Percentiles rank a stretch among this genome's conserved stretches.
These are phyloP conservation scores for Phytophthora sp. DNA, from an alignment of 352 stramenopile genomes.

Conservation along the genomic window DNA sequence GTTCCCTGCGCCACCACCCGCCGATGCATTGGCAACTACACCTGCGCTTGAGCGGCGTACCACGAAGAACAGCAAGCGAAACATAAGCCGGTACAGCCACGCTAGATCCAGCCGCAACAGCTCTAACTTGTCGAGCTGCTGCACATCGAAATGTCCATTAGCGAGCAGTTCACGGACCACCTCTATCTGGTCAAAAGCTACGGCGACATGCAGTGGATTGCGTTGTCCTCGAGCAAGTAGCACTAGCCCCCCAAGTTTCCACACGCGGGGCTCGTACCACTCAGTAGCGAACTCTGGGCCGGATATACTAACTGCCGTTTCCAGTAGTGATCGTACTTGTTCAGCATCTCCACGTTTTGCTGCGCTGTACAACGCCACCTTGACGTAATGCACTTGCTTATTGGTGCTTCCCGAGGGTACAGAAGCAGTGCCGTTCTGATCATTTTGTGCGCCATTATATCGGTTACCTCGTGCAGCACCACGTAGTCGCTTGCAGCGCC, in stretches of 20 bases:
- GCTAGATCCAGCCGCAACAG: constrained; percentile 66
- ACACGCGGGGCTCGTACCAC: constrained; percentile 57
- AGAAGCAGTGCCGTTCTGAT: background rate
- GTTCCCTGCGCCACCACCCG: constrained; percentile 20
- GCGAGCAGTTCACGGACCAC: constrained; percentile 69
- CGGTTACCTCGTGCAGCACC: constrained; percentile 6
- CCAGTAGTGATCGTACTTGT: constrained; percentile 48
- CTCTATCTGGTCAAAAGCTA: constrained; percentile 73
- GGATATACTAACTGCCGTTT: constrained; percentile 59
- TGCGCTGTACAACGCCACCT: constrained; percentile 63
- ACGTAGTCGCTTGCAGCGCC: constrained; percentile 16
- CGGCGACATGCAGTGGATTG: constrained; percentile 79
- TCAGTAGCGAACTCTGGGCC: constrained; percentile 65
- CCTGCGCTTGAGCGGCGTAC: constrained; percentile 31
- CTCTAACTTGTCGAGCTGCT: constrained; percentile 79
- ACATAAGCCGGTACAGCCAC: constrained; percentile 74
- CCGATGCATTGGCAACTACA: constrained; percentile 24
- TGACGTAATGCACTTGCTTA: constrained; percentile 54
- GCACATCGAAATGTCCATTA: constrained; percentile 67
- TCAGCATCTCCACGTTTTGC: constrained; percentile 70
- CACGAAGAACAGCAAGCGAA: constrained; percentile 65
- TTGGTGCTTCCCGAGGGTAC: constrained; percentile 12
- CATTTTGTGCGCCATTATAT: constrained; percentile 7
- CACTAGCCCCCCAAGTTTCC: constrained; percentile 23
- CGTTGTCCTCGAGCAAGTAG: constrained; percentile 48